A percentile compares a stretch with the other conserved stretches of the same genome.
Evolutionary conservation across 345 rosid genomes (phyloP).

Genomic region (Acer saccharum): DNA sequence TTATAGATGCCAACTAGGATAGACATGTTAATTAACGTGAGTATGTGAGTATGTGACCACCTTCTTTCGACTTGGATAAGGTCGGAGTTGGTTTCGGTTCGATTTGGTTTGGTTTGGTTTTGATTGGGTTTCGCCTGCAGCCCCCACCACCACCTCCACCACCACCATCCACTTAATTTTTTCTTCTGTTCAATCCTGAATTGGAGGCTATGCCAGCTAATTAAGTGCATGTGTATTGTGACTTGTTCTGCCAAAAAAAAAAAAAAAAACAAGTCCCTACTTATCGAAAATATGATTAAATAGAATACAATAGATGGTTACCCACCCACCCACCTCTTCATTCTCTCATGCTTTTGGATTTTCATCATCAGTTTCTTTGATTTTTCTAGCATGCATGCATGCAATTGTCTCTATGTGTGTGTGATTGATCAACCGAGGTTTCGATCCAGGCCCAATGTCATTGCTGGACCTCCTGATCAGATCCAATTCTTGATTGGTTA

Average conservation of each 20-base stretch:
- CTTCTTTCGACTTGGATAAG: constrained; percentile 12
- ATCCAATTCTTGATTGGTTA: not conserved
- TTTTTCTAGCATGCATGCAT: not conserved
- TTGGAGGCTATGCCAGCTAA: constrained; percentile 12
- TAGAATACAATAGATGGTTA: not conserved
- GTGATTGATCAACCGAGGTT: not conserved
- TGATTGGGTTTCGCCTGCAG: not conserved
- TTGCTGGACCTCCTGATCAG: not conserved
- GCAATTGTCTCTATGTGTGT: not conserved
- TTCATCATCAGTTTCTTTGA: not conserved
- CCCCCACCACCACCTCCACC: constrained; percentile 9
- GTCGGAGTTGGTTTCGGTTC: not conserved
- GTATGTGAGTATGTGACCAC: not conserved
- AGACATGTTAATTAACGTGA: not conserved
- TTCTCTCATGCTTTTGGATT: not conserved
- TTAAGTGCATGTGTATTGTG: not conserved
- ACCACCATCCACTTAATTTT: not conserved
- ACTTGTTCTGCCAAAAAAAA: not conserved
- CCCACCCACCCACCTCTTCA: not conserved
- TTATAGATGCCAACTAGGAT: constrained; percentile 10
- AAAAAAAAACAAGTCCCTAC: not conserved
- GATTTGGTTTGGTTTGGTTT: not conserved
- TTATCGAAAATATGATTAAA: not conserved
- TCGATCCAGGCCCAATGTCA: not conserved
- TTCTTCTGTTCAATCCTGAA: not conserved